Base-by-base conservation (phyloP, 2,329 filamentous ascomycete genomes). In the Zymoseptoria tritici region DNA sequence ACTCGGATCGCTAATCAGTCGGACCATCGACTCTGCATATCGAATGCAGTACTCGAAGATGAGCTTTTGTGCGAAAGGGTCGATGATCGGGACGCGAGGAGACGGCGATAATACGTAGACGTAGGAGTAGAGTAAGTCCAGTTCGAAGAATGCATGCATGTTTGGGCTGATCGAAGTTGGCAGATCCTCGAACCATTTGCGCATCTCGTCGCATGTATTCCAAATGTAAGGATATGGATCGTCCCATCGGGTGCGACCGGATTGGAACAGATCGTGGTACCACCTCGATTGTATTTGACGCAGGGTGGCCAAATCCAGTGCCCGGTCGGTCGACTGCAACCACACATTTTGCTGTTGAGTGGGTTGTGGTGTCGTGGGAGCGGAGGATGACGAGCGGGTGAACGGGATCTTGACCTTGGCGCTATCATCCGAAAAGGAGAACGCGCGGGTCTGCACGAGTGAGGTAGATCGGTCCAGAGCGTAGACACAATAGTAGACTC, bases 391-490 rank as follows among this genome's bases (percentile, higher is more conserved):
- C n/a, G 64, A 61, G 51, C 66, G 67, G 7, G 76, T 72, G 57
- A 83, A 81, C 1, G 91, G 91, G 62, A 91, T 83, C n/a, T 83
- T 84, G 29, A 97, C 92, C 65, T 90, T 87, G 24, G 89, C 83
- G 5, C 92, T 88, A 58, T 93, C 90, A 71, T 97, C 93, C 0
- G 91, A 93, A 71, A 97, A 97, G 0, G 93, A 96, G 73, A 97
- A 97, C 0, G 91, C 87, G 36, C 91, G 83, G 9, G 89, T 89
- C 66, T 95, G 86, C 4, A 93, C 89, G 79, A 96, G 89, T 67
- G 91, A 96, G 52, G 95, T 92, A 9, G 90, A 86, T 70, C 91
- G 91, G 71, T 99, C 94, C 21, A 97, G 80, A 26, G 89, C 86
- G 73, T 97, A 97, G 3, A 94, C 87, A 70, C 89, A 96, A 74